Percentiles rank a stretch among this genome's conserved stretches.
These are phyloP conservation scores for Didymella lethalis DNA, from an alignment of 2,329 filamentous ascomycete species.

Conservation along the genomic window DNA sequence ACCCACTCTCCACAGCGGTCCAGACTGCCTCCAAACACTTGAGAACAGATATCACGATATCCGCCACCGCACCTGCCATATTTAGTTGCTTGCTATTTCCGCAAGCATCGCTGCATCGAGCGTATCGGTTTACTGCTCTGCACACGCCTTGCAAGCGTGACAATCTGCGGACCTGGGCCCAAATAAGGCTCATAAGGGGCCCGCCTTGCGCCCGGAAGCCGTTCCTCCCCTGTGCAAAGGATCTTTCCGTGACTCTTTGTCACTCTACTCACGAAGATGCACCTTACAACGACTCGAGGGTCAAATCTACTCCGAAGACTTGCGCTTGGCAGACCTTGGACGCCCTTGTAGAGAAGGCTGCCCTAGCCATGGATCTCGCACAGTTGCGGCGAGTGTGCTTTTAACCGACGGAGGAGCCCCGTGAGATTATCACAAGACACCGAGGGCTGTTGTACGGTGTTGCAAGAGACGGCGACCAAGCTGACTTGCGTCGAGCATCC, in stretches of 20 bases:
- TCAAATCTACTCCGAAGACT: no score
- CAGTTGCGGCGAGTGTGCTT: constrained; percentile 5
- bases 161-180: constrained; percentile 1
- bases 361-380: neutral
- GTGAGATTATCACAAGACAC: constrained; percentile 6
- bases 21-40: neutral
- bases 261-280: constrained; percentile 2
- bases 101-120: constrained; percentile 12
- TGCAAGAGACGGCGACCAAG: neutral
- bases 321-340: neutral
- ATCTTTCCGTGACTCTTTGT: neutral
- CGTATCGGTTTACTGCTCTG: constrained; percentile 10
- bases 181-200: neutral
- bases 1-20: neutral
- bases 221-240: neutral
- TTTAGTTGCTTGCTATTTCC: constrained; percentile 8
- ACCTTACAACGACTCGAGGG: neutral
- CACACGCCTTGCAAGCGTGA: constrained; percentile 1
- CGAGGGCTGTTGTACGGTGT: neutral
- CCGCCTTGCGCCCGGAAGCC: constrained; percentile 7
- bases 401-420: neutral
- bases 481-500: neutral
- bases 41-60: constrained; percentile 6
- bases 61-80: constrained; percentile 20
- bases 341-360: constrained; percentile 3